Evolutionary conservation across 2,329 filamentous ascomycete genomes (phyloP).

Genomic region (Fusarium nematophilum): DNA sequence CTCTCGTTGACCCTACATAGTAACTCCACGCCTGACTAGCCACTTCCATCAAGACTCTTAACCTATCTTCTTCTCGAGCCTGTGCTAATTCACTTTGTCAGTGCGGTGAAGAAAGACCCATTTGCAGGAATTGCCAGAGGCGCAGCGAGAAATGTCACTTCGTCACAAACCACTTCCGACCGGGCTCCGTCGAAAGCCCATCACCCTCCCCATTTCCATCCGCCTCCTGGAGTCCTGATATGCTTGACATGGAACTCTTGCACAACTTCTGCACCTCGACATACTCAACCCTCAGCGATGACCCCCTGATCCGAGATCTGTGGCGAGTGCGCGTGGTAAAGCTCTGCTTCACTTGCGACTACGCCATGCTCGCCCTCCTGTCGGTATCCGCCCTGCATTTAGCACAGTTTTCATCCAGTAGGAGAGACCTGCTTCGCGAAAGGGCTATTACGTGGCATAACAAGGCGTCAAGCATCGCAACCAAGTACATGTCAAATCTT

Average conservation of each 20-base stretch:
- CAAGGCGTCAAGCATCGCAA: not conserved
- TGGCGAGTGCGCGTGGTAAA: conserved; percentile 5
- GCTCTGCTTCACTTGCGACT: conserved; percentile 4
- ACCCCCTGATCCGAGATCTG: conserved; percentile 1
- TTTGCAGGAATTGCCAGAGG: not conserved
- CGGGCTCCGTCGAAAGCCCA: not conserved
- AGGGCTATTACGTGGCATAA: not conserved
- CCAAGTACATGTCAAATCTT: not conserved
- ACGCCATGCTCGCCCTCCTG: conserved; percentile 3
- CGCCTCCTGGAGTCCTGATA: not conserved
- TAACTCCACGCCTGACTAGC: too few relatives aligned
- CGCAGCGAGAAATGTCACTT: not conserved
- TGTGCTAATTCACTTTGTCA: too few relatives aligned
- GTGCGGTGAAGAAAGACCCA: conserved; percentile 5
- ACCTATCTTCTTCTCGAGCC: too few relatives aligned
- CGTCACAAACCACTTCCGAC: not conserved
- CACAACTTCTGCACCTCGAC: conserved; percentile 5
- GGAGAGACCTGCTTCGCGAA: not conserved
- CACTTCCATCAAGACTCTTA: too few relatives aligned
- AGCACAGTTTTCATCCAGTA: not conserved
- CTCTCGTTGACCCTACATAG: not conserved
- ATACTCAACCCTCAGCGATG: conserved; percentile 3
- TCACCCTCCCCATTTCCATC: not conserved
- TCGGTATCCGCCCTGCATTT: conserved; percentile 4
- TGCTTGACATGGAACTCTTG: conserved; percentile 4